Percentiles rank a stretch among this genome's conserved stretches.
phyloP scores from a whole-genome alignment of 1,284 basidiomycete genomes.

The Ustilago nuda region DNA sequence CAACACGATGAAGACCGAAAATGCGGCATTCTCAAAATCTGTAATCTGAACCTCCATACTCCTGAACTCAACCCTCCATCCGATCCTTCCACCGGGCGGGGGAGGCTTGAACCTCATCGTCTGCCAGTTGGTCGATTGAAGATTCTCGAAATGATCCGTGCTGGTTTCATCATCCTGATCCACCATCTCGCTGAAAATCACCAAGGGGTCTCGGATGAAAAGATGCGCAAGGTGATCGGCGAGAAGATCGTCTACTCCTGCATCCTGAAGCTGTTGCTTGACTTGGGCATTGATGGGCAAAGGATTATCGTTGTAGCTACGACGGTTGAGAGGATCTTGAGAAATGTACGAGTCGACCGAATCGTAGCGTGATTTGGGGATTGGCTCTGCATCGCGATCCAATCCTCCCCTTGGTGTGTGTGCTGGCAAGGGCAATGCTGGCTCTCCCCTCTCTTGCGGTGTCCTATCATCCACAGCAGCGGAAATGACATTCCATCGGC shows the following conservation, averaged over 20 bases:
- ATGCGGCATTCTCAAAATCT: slow-evolving; percentile 98
- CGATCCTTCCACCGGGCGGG: slow-evolving; percentile 83
- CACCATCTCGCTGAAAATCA: slow-evolving; percentile 93
- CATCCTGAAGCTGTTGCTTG: slow-evolving; percentile 45
- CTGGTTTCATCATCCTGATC: slow-evolving; percentile 88
- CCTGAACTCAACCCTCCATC: slow-evolving; percentile 98
- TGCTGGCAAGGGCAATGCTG: slow-evolving; percentile 32
- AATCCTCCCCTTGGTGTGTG: slow-evolving; percentile 42
- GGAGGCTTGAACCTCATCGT: slow-evolving; percentile 99
- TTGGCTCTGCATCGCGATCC: slow-evolving; percentile 70
- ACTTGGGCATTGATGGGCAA: slow-evolving; percentile 81
- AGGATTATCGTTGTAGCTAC: slow-evolving; percentile 90
- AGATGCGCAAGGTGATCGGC: slow-evolving; percentile 93
- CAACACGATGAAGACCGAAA: slow-evolving; percentile 91
- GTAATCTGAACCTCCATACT: slow-evolving; percentile 99
- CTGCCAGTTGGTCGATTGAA: slow-evolving; percentile 99
- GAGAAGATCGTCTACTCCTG: slow-evolving; percentile 84
- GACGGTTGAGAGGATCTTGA: slow-evolving; percentile 83
- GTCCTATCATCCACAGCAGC: slow-evolving; percentile 97
- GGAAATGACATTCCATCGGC: slow-evolving; percentile 97
- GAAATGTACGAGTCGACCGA: slow-evolving; percentile 95
- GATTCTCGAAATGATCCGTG: slow-evolving; percentile 98
- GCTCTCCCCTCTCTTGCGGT: slow-evolving; percentile 88
- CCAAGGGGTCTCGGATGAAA: slow-evolving; percentile 97
- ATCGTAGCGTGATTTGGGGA: slow-evolving; percentile 97